Conservation (phyloP, 768 basidiomycete species). For the Suillus brevipes region DNA sequence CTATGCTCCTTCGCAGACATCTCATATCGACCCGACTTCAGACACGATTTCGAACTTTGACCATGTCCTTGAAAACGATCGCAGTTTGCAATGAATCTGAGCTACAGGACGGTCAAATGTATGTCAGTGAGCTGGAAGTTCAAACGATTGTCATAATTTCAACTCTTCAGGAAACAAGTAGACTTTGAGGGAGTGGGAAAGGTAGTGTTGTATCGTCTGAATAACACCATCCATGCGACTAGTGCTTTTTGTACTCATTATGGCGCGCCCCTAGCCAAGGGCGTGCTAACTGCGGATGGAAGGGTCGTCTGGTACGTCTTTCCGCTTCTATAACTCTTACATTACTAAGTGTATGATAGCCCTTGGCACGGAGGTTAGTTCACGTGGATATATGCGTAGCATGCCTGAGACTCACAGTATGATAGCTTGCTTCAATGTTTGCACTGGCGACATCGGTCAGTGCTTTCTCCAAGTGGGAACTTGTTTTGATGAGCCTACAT, state of each 20-base stretch:
- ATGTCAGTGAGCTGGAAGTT: constrained; percentile 16
- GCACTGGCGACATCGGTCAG: constrained; percentile 78
- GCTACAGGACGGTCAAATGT: constrained; percentile 59
- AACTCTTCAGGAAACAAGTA: constrained; percentile 72
- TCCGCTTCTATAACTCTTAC: not conserved
- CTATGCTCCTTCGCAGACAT: constrained; percentile 3
- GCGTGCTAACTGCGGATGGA: constrained; percentile 76
- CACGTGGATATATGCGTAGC: not conserved
- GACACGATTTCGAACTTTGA: not conserved
- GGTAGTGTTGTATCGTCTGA: constrained; percentile 75
- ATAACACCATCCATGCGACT: constrained; percentile 74
- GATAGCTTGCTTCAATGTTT: constrained; percentile 84
- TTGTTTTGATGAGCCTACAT: constrained; percentile 12
- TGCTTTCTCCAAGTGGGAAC: not conserved
- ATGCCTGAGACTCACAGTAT: constrained; percentile 3
- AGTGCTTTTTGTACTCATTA: constrained; percentile 91
- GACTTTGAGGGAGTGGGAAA: constrained; percentile 72
- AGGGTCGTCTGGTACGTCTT: constrained; percentile 70
- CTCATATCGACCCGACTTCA: constrained; percentile 2
- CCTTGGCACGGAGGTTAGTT: constrained; percentile 84
- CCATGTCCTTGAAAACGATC: constrained; percentile 42
- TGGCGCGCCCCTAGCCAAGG: constrained; percentile 84
- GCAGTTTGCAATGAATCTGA: constrained; percentile 49
- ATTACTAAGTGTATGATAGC: constrained; percentile 35
- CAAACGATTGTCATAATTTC: not conserved